Base-by-base conservation (phyloP, 805 yeast genomes). In the Metschnikowia aberdeeniae region DNA sequence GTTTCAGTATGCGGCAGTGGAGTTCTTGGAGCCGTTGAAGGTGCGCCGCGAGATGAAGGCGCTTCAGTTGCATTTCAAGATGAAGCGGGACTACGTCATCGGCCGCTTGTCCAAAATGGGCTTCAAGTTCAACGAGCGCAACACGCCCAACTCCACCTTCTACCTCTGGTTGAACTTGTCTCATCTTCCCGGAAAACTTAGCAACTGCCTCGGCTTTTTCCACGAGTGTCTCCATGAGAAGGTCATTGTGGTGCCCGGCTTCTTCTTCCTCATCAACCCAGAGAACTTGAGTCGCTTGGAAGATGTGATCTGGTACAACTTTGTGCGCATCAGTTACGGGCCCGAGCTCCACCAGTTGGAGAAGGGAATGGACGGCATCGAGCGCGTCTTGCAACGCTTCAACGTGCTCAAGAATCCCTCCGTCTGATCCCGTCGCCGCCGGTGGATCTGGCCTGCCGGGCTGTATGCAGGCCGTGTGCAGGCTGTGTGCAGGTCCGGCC, bases 241-340 rank as follows among this genome's bases (percentile, higher is more conserved):
- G 53, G 81, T 78, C 10, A 79, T 79, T 55, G 74, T 76, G 28
- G 84, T 79, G 14, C 84, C 84, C 3, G 84, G 84, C 2, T 78
- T 79, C 50, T 79, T 79, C 66, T 79, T 79, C 57, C 78, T 79
- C 56, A 69, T 79, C 51, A 79, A 79, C 51, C 84, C 84, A 4
- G 73, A 70, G 46, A 71, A 71, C 57, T 67, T 72, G 57, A 62
- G 70, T 6, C 58, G 64, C 17, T 61, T 79, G 42, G 78, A 70
- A 47, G 84, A 79, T 50, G 78, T 77, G 32, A 80, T 75, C 34
- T 78, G 80, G 82, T 79, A 77, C 56, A 76, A 78, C 44, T 79
- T 69, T 53, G 81, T 79, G 12, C 64, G 84, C 57, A 66, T 79
- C 49, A 77, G 82, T 43, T 79, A 79, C 53, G 84, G 84, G 1